These are phyloP conservation scores for Nemania bipapillata DNA, from an alignment of 2,329 filamentous ascomycete species.

Conservation along the genomic window DNA sequence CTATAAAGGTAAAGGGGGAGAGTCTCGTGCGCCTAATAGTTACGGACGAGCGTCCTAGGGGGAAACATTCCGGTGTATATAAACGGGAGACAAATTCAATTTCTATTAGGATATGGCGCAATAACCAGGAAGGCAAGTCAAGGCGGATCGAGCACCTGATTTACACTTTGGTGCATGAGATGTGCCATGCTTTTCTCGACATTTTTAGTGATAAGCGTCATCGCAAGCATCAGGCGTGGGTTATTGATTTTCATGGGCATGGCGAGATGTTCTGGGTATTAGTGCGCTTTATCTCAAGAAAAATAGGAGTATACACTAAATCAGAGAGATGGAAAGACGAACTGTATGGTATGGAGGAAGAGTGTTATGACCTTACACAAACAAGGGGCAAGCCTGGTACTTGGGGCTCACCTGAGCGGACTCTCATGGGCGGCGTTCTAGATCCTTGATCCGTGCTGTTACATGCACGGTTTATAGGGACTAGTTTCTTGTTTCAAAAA, in stretches of 20 bases:
- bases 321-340: background rate
- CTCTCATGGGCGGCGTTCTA: constrained; percentile 14
- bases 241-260: background rate
- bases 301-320: background rate
- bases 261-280: constrained; percentile 31
- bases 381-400: background rate
- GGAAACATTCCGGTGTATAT: background rate
- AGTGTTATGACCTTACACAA: background rate
- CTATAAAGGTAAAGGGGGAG: background rate
- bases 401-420: constrained; percentile 4
- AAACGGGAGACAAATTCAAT: background rate
- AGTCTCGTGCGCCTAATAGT: background rate
- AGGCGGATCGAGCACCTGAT: background rate
- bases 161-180: constrained; percentile 16
- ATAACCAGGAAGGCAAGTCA: background rate
- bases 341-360: accelerated
- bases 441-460: background rate
- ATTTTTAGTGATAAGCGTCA: constrained; percentile 17
- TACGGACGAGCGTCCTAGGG: background rate
- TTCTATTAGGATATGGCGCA: background rate
- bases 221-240: background rate
- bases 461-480: too few species aligned
- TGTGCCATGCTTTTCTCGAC: constrained; percentile 20
- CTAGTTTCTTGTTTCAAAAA: too few species aligned
- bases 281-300: background rate